Evolutionary conservation across 441 rosid genomes (phyloP).

Genomic region (Pelargonium myrrhifolium): DNA sequence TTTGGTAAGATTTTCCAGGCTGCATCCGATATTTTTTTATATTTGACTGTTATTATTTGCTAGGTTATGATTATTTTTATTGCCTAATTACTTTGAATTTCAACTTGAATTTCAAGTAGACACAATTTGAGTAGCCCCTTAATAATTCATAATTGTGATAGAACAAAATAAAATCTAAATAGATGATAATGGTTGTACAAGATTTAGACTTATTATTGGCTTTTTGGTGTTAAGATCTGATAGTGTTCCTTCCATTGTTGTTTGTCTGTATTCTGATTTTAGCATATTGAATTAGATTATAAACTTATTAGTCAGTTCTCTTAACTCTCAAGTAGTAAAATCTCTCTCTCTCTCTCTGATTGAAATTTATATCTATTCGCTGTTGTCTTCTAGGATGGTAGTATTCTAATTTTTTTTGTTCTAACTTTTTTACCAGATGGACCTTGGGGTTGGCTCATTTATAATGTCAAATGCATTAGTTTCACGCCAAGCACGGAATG

Average conservation of each 20-base stretch:
- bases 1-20: constrained; percentile 46
- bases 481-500: constrained; percentile 73
- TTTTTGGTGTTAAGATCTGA: not conserved
- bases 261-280: not conserved
- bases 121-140: not conserved
- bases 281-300: not conserved
- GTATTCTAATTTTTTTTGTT: not conserved
- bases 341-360: too few relatives aligned
- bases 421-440: constrained; percentile 49
- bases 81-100: not conserved
- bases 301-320: not conserved
- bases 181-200: not conserved
- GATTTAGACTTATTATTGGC: not conserved
- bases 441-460: constrained; percentile 95
- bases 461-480: constrained; percentile 67
- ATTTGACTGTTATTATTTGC: not conserved
- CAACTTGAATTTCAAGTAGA: too few relatives aligned
- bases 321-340: not conserved
- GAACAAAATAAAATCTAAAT: not conserved
- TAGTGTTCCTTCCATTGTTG: not conserved
- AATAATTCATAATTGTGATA: not conserved
- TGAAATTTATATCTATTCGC: too few relatives aligned
- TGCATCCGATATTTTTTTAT: constrained; percentile 6
- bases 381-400: not conserved
- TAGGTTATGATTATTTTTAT: not conserved